These are phyloP conservation scores for Geotrichum histeridarum DNA, from an alignment of 1,139 yeast genomes.

Conservation along the genomic window DNA sequence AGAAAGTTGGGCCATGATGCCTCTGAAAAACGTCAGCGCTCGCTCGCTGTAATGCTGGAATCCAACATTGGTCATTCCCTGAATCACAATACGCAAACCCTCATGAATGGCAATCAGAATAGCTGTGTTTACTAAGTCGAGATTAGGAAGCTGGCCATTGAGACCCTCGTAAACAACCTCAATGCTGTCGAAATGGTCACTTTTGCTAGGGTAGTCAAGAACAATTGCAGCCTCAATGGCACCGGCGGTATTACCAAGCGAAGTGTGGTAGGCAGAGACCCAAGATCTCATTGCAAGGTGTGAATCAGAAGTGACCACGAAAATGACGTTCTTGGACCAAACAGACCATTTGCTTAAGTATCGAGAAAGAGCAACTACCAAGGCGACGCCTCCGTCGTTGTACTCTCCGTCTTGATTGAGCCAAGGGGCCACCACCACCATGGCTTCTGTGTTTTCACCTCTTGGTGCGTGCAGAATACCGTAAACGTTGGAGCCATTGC, in stretches of 20 bases:
- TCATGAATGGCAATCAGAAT: conserved; percentile 68
- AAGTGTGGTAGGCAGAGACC: conserved; percentile 91
- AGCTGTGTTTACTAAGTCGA: conserved; percentile 82
- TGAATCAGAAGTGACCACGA: conserved; percentile 76
- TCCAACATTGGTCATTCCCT: conserved; percentile 42
- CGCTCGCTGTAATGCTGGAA: conserved; percentile 39
- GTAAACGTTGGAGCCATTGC: conserved; percentile 55
- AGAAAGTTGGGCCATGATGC: conserved; percentile 61
- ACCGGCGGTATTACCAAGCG: conserved; percentile 88
- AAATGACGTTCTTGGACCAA: conserved; percentile 91
- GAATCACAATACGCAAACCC: conserved; percentile 63
- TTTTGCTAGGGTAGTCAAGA: conserved; percentile 59
- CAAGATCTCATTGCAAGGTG: conserved; percentile 69
- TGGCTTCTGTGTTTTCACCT: conserved; percentile 94
- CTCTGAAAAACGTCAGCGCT: conserved; percentile 54
- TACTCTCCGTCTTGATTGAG: conserved; percentile 49
- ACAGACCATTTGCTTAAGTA: conserved; percentile 81
- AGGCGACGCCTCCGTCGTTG: conserved; percentile 77
- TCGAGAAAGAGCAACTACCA: conserved; percentile 67
- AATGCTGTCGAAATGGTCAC: conserved; percentile 66
- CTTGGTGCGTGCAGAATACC: conserved; percentile 88
- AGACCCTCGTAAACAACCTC: conserved; percentile 82
- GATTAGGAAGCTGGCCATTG: conserved; percentile 92
- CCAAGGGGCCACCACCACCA: conserved; percentile 92
- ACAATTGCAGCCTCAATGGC: conserved; percentile 88